Evolutionary conservation across 2,329 filamentous ascomycete species (phyloP), one percentile per base, ranked within the genome.

Genomic region (Diplodia corticola): DNA sequence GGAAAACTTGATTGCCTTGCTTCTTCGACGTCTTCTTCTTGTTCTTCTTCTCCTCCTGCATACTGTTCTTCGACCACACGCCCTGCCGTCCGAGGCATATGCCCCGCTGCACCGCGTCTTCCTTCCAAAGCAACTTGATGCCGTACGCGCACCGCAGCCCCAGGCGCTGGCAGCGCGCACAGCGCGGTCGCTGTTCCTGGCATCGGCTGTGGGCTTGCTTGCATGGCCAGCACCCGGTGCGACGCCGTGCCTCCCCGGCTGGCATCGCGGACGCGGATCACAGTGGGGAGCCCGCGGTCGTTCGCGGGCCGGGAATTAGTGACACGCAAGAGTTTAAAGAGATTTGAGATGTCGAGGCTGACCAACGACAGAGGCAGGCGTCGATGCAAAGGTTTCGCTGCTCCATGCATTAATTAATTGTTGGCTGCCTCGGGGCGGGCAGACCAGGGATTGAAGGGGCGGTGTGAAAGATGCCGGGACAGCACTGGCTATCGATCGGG

Each of bases 131-230:
- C 30, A 75, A 65, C 46, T 69, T 72, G 33, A 76, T 65, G 15
- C 55, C 37, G 37, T 50, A 73, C 68, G 50, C 69, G 69, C 74
- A 76, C 6, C 67, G 33, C 10, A 75, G 61, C 13, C 68, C 67
- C 37, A 75, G 69, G 26, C 71, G 61, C 54, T 70, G 67, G 67
- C 74, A 76, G 35, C 74, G 73, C 17, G 59, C 64, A 64, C 74
- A 76, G 33, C 64, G 59, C 10, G 74, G 74, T 50, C 67, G 65
- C 59, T 76, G 73, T 60, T 76, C 74, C 15, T 73, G 73, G 59
- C 74, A 76, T 48, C 70, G 72, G 35, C 75, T 72, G 67, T 76
- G 74, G 55, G 72, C 73, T 44, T 71, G 71, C 72, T 69, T 69
- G 64, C 68, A 69, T 24, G 67, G 65, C 59, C 59, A 66, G 61